A percentile compares a stretch with the other conserved stretches of the same genome.
Conservation (phyloP, 108 stramenopile genomes). For the Aureococcus anophagefferens region DNA sequence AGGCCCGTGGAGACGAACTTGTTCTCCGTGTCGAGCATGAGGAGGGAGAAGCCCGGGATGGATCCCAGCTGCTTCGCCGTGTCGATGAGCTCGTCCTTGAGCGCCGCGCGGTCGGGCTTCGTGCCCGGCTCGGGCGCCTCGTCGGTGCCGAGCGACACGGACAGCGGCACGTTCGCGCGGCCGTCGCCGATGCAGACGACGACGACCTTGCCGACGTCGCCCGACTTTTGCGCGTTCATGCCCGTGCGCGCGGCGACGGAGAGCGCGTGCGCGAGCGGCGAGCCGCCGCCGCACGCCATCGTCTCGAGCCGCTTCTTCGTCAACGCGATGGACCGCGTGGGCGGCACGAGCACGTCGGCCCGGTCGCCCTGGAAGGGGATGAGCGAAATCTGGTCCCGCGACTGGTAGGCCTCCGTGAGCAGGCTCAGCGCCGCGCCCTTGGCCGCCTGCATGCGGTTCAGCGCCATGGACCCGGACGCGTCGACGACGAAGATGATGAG, state of each 20-base stretch:
- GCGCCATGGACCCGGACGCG: constrained; percentile 90
- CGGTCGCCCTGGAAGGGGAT: constrained; percentile 90
- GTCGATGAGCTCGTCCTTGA: constrained; percentile 83
- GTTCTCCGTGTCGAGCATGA: constrained; percentile 89
- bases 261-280: constrained; percentile 78
- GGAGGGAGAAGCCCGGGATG: constrained; percentile 75
- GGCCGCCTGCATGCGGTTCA: constrained; percentile 95
- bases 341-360: constrained; percentile 88
- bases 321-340: constrained; percentile 85
- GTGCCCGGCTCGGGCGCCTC: constrained; percentile 75
- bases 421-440: constrained; percentile 92
- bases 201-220: constrained; percentile 90
- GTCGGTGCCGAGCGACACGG: constrained; percentile 66
- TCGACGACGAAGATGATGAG: constrained; percentile 91
- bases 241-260: constrained; percentile 73
- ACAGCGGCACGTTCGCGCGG: constrained; percentile 87
- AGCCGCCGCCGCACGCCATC: constrained; percentile 96
- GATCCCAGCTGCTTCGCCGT: constrained; percentile 74
- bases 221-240: constrained; percentile 81
- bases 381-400: constrained; percentile 83
- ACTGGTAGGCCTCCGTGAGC: constrained; percentile 89
- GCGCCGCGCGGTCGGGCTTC: constrained; percentile 72
- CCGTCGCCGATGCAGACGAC: constrained; percentile 85
- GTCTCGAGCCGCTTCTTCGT: constrained; percentile 81
- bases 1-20: constrained; percentile 91